Percentiles rank a stretch among this genome's conserved stretches.
Evolutionary conservation across 139 green algal genomes (phyloP).

Genomic region (Zygnema circumcarinatum): DNA sequence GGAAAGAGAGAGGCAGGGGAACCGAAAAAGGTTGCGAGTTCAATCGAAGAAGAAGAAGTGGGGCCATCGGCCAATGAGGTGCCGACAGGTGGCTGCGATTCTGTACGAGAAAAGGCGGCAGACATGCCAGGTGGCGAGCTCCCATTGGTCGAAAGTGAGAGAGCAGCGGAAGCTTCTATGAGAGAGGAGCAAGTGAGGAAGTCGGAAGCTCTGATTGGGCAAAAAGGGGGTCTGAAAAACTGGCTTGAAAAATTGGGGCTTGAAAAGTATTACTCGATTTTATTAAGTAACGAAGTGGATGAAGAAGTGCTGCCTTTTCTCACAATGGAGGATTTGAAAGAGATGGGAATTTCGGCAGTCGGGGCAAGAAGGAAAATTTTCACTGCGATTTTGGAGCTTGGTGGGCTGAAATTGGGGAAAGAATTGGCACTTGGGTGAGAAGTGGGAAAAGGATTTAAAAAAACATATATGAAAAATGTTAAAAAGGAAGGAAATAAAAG

Average conservation of each 20-base stretch:
- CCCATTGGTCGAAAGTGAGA: neutral
- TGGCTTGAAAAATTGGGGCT: neutral
- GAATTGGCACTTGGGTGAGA: no score
- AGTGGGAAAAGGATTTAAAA: no score
- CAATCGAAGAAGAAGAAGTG: neutral
- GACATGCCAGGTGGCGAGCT: neutral
- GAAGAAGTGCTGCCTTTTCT: neutral
- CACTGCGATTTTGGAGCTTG: neutral
- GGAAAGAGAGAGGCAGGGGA: neutral
- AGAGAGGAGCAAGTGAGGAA: neutral
- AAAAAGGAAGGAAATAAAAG: no score
- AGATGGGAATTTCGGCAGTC: neutral
- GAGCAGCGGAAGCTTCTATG: neutral
- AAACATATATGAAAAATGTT: no score
- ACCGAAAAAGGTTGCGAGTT: neutral
- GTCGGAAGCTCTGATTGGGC: neutral
- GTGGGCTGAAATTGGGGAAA: no score
- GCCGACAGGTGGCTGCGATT: neutral
- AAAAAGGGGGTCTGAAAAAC: neutral
- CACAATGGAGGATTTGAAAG: neutral
- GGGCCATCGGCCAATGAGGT: neutral
- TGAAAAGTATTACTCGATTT: neutral
- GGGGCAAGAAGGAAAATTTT: neutral
- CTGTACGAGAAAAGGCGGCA: neutral
- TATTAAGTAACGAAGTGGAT: neutral